Base-by-base conservation (phyloP, 306 rosid species). In the Mimosa pudica region DNA sequence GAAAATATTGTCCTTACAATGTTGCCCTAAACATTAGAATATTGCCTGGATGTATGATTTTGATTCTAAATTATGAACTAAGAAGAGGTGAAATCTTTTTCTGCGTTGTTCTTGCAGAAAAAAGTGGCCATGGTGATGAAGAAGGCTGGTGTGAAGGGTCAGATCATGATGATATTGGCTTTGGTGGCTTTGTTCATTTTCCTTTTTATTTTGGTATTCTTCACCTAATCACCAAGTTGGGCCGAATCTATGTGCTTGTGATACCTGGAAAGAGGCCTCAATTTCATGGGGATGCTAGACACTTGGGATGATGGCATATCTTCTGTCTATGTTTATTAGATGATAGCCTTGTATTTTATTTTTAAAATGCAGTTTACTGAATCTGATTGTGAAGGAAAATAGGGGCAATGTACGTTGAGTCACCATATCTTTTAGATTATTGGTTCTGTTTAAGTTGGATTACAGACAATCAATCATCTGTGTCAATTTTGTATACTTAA, bases 101-200 rank as follows among this genome's bases (percentile, higher is more conserved):
- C 30, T 70, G 60, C 70, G 16, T 76, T 71, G 13, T 77, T 70
- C 52, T 81, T 89, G 85, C 97, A 96, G 99, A 96, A 93, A 91
- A 96, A 88, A 77, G 96, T 96, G 75, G 97, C 90, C 49, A 86
- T 91, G 86, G 94, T 96, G 52, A 93, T 96, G 98, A 96, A 95
- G 92, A 95, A 93, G 87, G 97, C 99, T 14, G 85, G 98, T 60
- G 88, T 86, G 11, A 96, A 93, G 87, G 99, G 98, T 57, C 98
- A 96, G 91, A 55, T 55, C 30, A 55, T 55, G 61, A 55, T 55
- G 61, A 55, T 55, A 55, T 24, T 55, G 30, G 61, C 61, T n/a
- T 55, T 55, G 24, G 61, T 55, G 79, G 97, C 81, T 8, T 75
- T 96, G 79, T 96, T 96, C 84, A 87, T 96, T 74, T 85, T 96